These are phyloP conservation scores for Selaginella moellendorffii DNA, from an alignment of 75 land plant genomes.

Conservation along the genomic window DNA sequence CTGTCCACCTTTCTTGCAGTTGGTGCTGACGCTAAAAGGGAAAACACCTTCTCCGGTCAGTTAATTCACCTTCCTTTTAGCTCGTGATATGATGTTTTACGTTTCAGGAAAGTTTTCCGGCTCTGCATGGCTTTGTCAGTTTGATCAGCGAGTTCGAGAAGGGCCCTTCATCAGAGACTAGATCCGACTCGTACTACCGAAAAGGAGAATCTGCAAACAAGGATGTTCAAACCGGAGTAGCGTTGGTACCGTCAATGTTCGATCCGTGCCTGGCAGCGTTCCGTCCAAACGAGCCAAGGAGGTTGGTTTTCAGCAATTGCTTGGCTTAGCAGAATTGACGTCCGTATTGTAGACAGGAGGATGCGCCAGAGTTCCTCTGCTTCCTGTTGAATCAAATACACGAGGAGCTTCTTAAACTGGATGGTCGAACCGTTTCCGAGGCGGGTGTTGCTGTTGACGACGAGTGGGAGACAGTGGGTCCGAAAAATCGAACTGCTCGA, in stretches of 20 bases:
- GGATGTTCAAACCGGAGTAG: constrained; percentile 39
- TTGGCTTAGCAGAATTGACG: not conserved
- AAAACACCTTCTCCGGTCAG: constrained; percentile 58
- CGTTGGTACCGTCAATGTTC: constrained; percentile 83
- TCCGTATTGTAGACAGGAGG: constrained; percentile 61
- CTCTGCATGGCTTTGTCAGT: constrained; percentile 60
- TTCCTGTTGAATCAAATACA: constrained; percentile 88
- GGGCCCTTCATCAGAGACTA: constrained; percentile 19
- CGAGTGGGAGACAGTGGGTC: constrained; percentile 97
- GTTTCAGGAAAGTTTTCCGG: constrained; percentile 56
- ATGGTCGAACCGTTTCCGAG: constrained; percentile 24
- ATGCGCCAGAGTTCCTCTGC: constrained; percentile 91
- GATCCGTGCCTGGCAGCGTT: constrained; percentile 58
- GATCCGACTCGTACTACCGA: constrained; percentile 19
- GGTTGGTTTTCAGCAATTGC: constrained; percentile 30
- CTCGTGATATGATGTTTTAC: not conserved
- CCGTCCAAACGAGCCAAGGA: constrained; percentile 72
- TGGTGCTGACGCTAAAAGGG: constrained; percentile 39
- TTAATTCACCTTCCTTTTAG: not conserved
- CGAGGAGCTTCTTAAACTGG: constrained; percentile 68
- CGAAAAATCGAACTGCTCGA: constrained; percentile 72
- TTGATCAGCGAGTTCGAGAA: constrained; percentile 38
- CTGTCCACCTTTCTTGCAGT: constrained; percentile 77
- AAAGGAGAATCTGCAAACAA: constrained; percentile 21
- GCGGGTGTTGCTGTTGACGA: constrained; percentile 52